Conservation (phyloP, 2,329 filamentous ascomycete genomes). For the Fusarium staphyleae region DNA sequence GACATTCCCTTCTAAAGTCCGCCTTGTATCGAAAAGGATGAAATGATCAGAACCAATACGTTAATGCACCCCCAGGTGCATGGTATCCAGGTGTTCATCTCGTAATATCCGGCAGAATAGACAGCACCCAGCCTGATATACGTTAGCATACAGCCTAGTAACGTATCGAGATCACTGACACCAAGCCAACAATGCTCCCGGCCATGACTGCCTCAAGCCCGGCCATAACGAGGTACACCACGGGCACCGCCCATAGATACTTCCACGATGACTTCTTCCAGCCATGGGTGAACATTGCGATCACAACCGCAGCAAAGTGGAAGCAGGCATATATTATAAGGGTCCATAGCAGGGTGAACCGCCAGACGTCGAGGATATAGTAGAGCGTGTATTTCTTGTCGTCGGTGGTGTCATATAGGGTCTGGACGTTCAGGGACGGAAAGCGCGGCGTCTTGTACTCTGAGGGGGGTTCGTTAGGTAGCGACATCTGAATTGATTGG, state of each 20-base stretch:
- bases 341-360: constrained; percentile 88
- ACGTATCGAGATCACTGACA: constrained; percentile 62
- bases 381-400: constrained; percentile 68
- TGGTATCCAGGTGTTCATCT: constrained; percentile 94
- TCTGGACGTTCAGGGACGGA: constrained; percentile 81
- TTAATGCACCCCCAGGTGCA: constrained; percentile 89
- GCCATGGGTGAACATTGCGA: constrained; percentile 76
- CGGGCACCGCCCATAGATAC: constrained; percentile 74
- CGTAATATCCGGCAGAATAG: constrained; percentile 82
- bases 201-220: constrained; percentile 79
- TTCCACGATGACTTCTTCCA: constrained; percentile 63
- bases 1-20: constrained; percentile 65
- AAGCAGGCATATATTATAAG: constrained; percentile 78
- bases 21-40: constrained; percentile 91
- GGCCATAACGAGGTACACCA: constrained; percentile 74
- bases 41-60: constrained; percentile 80
- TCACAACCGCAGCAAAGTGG: constrained; percentile 74
- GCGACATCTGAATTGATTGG: constrained; percentile 30
- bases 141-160: constrained; percentile 18
- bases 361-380: constrained; percentile 79
- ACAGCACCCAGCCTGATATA: constrained; percentile 73
- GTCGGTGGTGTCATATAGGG: constrained; percentile 52
- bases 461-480: constrained; percentile 48
- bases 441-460: constrained; percentile 74
- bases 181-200: constrained; percentile 79